phyloP scores from a whole-genome alignment of 2,329 filamentous ascomycete species.

The Sporothrix brasiliensis region DNA sequence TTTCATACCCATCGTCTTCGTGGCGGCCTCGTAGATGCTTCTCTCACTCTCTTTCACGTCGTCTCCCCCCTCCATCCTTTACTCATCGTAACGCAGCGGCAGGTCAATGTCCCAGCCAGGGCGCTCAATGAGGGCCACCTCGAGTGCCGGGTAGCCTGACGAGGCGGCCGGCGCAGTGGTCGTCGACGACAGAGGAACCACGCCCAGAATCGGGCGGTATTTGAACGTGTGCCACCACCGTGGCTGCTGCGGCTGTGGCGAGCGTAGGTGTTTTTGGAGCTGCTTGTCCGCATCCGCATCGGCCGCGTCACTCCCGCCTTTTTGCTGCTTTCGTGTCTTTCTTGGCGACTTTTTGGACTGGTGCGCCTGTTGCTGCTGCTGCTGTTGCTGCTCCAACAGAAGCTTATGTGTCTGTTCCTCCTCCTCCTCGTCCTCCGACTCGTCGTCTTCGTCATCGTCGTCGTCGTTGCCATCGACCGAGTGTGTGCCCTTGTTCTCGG shows the following conservation, averaged over 20 bases:
- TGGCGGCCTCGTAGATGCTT: neutral
- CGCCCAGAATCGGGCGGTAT: slow-evolving; percentile 88
- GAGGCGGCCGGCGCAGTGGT: neutral
- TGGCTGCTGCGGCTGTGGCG: slow-evolving; percentile 37
- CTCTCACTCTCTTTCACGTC: neutral
- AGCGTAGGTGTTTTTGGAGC: slow-evolving; percentile 15
- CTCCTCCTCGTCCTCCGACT: slow-evolving; percentile 35
- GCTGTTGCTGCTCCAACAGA: neutral
- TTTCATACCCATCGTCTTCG: too few species aligned
- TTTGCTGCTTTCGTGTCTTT: slow-evolving; percentile 22
- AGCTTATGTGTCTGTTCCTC: slow-evolving; percentile 2
- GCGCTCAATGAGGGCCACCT: slow-evolving; percentile 87
- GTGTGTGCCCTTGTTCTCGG: slow-evolving; percentile 48
- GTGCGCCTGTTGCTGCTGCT: neutral
- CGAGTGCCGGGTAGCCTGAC: slow-evolving; percentile 50
- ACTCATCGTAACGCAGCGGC: slow-evolving; percentile 63
- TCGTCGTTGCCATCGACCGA: slow-evolving; percentile 36
- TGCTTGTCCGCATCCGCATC: slow-evolving; percentile 30
- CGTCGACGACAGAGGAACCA: slow-evolving; percentile 50
- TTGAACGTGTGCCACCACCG: slow-evolving; percentile 83
- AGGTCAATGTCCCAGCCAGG: slow-evolving; percentile 81
- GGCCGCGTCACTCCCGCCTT: slow-evolving; percentile 14
- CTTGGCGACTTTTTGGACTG: slow-evolving; percentile 12
- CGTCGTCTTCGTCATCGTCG: slow-evolving; percentile 34
- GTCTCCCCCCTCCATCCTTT: neutral